Base-by-base conservation (phyloP, 2,329 filamentous ascomycete genomes). In the Epichloe scottii region DNA sequence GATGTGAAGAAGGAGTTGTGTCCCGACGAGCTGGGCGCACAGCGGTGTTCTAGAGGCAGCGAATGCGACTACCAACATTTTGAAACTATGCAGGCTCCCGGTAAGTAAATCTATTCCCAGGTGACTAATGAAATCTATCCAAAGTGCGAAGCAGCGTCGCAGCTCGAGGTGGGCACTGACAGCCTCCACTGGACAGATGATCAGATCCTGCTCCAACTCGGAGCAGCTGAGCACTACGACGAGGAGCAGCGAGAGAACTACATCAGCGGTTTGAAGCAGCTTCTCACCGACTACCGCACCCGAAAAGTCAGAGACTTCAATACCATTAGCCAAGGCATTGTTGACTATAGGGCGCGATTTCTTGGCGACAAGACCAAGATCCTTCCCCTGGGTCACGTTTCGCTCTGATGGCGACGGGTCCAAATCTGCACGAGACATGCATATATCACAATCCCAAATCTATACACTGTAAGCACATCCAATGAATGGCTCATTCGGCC, bases 41-140 rank as follows among this genome's bases (percentile, higher is more conserved):
- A 81, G 54, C 71, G 75, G 57, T 97, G 93, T 56, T 67, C 76
- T 33, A 83, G 84, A 58, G 87, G 90, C 62, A 65, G 71, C 53
- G 73, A 78, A 50, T 98, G 93, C 69, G 71, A 80, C 51, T 83
- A 72, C 57, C 78, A 97, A 72, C 93, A 98, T 70, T 90, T 95
- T 64, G 64, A 64, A 45, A 62, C 57, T 48, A 67, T 69, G 59
- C 61, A 62, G 50, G 62, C 65, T 48, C 62, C 68, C 56, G 68
- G 68, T 70, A 65, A 58, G 68, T 68, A 42, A 12, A 8, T 54
- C 38, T 48, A n/a, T 5, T 46, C 54, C 48, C 49, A 47, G 55
- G 52, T 48, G 43, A 41, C 57, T 53, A 53, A 54, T 52, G 44
- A 55, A 48, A 51, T 54, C 30, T 17, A 15, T n/a, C 7, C 54